phyloP scores from a whole-genome alignment of 768 basidiomycete genomes.

The Boletus pseudo-olivaceus region DNA sequence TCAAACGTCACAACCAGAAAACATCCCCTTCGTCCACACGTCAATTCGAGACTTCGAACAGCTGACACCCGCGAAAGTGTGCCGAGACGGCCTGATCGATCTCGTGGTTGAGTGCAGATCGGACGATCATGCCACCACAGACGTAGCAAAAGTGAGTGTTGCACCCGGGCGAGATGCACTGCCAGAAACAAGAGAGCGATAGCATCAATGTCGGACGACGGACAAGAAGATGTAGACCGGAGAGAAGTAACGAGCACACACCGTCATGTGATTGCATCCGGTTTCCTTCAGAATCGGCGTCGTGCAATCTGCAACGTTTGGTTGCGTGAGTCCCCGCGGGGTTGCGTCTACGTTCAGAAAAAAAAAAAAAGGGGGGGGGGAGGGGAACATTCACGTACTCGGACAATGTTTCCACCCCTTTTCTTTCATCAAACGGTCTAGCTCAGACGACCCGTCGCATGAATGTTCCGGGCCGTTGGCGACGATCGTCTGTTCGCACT shows the following conservation, averaged over 20 bases:
- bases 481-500: conserved; percentile 43
- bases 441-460: conserved; percentile 56
- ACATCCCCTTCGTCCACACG: too few species aligned
- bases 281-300: conserved; percentile 50
- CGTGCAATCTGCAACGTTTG: conserved; percentile 35
- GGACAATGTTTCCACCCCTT: conserved; percentile 68
- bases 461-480: conserved; percentile 44
- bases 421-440: conserved; percentile 47
- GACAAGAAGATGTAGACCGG: neutral
- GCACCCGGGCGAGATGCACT: conserved; percentile 59
- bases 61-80: conserved; percentile 34
- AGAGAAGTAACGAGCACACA: conserved; percentile 14
- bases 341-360: neutral
- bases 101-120: conserved; percentile 33
- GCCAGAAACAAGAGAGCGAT: neutral
- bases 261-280: conserved; percentile 61
- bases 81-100: conserved; percentile 26
- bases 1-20: neutral
- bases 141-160: conserved; percentile 57
- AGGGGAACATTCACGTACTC: conserved; percentile 31
- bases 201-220: neutral
- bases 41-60: conserved; percentile 33
- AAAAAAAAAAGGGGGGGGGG: neutral
- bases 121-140: conserved; percentile 47
- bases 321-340: neutral